Percentiles rank a stretch among this genome's conserved stretches.
These are phyloP conservation scores for Tetrahymena malaccensis DNA, from an alignment of 73 alveolate genomes.

Conservation along the genomic window DNA sequence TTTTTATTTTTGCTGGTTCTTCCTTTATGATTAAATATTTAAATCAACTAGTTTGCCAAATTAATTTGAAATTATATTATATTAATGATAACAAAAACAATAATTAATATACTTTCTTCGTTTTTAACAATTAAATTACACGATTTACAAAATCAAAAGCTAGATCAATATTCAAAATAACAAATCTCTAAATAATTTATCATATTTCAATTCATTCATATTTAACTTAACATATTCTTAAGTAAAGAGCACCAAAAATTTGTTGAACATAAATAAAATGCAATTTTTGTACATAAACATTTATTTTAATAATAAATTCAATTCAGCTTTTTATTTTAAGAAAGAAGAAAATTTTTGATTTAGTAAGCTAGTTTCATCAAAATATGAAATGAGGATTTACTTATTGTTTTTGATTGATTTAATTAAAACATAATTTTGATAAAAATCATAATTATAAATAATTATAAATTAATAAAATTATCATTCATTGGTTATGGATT, in stretches of 20 bases:
- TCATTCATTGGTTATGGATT: neutral
- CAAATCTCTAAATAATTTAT: too few relatives aligned
- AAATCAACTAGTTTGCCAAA: neutral
- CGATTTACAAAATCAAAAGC: neutral
- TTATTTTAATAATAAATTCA: too few relatives aligned
- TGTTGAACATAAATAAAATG: too few relatives aligned
- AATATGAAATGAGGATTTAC: too few relatives aligned
- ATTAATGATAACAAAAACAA: neutral
- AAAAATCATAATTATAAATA: neutral
- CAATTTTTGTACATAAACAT: too few relatives aligned
- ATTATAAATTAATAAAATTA: neutral
- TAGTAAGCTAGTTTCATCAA: too few relatives aligned
- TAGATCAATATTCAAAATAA: neutral
- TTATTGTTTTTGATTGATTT: too few relatives aligned
- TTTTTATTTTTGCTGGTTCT: neutral
- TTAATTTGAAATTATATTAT: neutral
- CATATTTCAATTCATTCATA: neutral
- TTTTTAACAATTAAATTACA: neutral
- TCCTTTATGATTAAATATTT: neutral
- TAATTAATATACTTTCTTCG: neutral
- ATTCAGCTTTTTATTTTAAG: too few relatives aligned
- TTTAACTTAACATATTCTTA: too few relatives aligned
- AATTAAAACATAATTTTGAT: too few relatives aligned
- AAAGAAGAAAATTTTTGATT: too few relatives aligned
- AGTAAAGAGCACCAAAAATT: too few relatives aligned